Evolutionary conservation across 805 yeast genomes (phyloP), one percentile per base, ranked within the genome.

Genomic region (Candida morakotiae): DNA sequence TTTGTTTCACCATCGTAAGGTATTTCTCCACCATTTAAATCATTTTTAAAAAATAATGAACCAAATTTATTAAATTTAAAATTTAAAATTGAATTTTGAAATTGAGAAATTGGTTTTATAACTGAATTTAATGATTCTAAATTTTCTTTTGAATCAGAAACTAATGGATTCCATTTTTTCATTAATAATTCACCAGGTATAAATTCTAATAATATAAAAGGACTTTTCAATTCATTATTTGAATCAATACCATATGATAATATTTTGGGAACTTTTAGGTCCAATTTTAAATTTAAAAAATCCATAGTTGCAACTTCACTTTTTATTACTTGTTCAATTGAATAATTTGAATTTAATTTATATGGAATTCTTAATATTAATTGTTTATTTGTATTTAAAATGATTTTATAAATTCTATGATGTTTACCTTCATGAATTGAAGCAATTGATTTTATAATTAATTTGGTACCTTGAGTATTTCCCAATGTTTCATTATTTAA

Each of bases 271-370:
- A 85, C 85, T 17, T 74, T 71, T 34, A 83, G 58, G 1, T 78
- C 79, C 38, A 85, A 62, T 54, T 87, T 86, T 45, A 74, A 60
- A 24, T 69, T 58, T 38, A 82, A 70, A 58, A 85, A 93, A 60
- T 91, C 98, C 70, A 86, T 68, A 1, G 98, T 91, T 15, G 98
- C 98, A 37, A 81, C 96, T 60, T 91, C 98, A 56, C 88, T 79
- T 56, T 83, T 80, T 52, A 91, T 69, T 48, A 86, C 81, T 43
- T 82, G 71, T 32, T 77, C 71, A 39, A 79, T 79, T 22, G 81
- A 73, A 37, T 69, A 69, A 40, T 82, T 85, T 15, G 87, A 71
- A 35, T 83, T 84, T 41, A 81, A 64, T 36, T 77, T 75, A 56
- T 93, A 93, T 16, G 98, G 98, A 37, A 93, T 75, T 58, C 98